phyloP scores from a whole-genome alignment of 2,329 filamentous ascomycete species.

The Fusarium brachygibbosum region DNA sequence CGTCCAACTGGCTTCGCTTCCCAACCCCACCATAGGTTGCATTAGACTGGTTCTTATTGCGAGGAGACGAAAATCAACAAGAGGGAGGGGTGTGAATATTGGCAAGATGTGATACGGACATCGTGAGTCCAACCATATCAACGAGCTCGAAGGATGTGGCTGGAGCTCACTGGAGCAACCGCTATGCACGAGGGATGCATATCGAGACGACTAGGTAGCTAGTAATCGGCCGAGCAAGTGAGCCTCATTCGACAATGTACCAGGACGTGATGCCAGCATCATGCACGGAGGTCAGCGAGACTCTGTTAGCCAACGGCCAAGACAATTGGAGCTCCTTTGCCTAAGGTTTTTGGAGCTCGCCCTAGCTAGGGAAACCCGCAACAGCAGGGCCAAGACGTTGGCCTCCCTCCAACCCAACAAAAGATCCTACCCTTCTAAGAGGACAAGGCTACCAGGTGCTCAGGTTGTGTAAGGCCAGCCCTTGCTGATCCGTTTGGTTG shows the following conservation, averaged over 20 bases:
- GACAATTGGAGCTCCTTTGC: slow-evolving; percentile 29
- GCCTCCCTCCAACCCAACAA: slow-evolving; percentile 41
- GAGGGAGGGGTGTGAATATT: slow-evolving; percentile 42
- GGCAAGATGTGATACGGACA: slow-evolving; percentile 46
- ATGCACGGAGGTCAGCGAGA: slow-evolving; percentile 45
- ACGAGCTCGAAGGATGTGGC: slow-evolving; percentile 46
- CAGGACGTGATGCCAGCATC: slow-evolving; percentile 45
- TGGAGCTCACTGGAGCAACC: slow-evolving; percentile 49
- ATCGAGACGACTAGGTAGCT: slow-evolving; percentile 22
- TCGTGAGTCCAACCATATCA: slow-evolving; percentile 40
- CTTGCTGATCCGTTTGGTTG: slow-evolving; percentile 12
- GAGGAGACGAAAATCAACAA: slow-evolving; percentile 41
- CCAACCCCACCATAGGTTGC: slow-evolving; percentile 44
- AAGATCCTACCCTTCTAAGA: slow-evolving; percentile 37
- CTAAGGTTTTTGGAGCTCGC: slow-evolving; percentile 42
- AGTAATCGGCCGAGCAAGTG: slow-evolving; percentile 24
- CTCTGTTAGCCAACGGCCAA: slow-evolving; percentile 27
- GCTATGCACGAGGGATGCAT: slow-evolving; percentile 36
- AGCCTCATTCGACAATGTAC: slow-evolving; percentile 10
- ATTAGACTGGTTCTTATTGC: slow-evolving; percentile 39
- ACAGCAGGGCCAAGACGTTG: slow-evolving; percentile 42
- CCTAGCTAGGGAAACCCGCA: slow-evolving; percentile 39
- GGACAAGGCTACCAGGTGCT: slow-evolving; percentile 34
- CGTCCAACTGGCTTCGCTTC: slow-evolving; percentile 32
- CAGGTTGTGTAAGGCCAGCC: slow-evolving; percentile 32